Evolutionary conservation across 805 yeast species (phyloP).

Genomic region (Ogataea pignaliae): DNA sequence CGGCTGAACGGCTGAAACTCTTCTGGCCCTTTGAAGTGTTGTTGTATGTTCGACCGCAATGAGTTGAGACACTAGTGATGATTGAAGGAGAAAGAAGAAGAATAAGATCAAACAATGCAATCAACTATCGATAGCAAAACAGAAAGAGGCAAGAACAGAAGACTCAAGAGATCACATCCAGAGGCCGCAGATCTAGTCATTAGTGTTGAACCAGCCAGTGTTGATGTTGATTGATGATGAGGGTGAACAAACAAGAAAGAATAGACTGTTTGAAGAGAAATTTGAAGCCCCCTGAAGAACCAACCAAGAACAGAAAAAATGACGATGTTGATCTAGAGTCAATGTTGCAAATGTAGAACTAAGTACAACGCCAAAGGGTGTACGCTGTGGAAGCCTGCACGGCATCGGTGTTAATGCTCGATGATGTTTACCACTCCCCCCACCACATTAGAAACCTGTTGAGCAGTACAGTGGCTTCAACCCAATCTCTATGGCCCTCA

Average conservation of each 20-base stretch:
- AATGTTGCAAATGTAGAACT: no score
- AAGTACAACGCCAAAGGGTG: no score
- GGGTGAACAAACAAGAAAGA: slow-evolving; percentile 40
- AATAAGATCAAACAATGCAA: neutral
- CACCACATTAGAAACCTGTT: neutral
- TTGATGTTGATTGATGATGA: slow-evolving; percentile 14
- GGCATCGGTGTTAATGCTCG: no score
- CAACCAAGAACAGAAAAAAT: slow-evolving; percentile 56
- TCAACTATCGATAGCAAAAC: neutral
- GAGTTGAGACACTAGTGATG: no score
- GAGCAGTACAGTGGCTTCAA: no score
- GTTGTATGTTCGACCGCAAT: no score
- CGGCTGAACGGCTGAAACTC: no score
- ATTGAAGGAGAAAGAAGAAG: neutral
- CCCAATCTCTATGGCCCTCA: no score
- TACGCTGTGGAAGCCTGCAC: neutral
- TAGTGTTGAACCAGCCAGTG: slow-evolving; percentile 6
- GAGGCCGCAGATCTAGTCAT: slow-evolving; percentile 5
- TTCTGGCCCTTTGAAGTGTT: no score
- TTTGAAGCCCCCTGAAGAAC: slow-evolving; percentile 70
- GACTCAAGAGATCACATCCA: slow-evolving; percentile 10
- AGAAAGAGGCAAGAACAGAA: slow-evolving; percentile 8
- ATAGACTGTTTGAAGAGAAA: slow-evolving; percentile 75
- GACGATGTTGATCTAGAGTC: slow-evolving; percentile 94
- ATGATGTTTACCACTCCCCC: neutral